Percentiles rank a stretch among this genome's conserved stretches.
Evolutionary conservation across 2,329 filamentous ascomycete species (phyloP).

Genomic region (Sphaceloma murrayae): DNA sequence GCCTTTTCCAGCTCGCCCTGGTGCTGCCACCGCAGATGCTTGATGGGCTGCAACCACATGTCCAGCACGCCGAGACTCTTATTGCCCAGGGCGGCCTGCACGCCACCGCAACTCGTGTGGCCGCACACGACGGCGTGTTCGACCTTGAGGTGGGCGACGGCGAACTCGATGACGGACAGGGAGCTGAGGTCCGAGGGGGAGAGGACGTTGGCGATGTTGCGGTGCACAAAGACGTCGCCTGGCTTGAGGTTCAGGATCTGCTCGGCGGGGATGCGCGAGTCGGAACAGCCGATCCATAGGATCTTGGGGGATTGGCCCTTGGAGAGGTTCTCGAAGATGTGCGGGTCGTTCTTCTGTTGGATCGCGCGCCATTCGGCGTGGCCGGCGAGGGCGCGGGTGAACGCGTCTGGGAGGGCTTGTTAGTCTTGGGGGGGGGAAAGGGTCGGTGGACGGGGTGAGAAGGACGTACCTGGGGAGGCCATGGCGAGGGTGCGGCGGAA

Average conservation of each 20-base stretch:
- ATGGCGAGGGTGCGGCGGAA: neutral
- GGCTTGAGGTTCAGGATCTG: slow-evolving; percentile 68
- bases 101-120: slow-evolving; percentile 52
- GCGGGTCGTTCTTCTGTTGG: slow-evolving; percentile 55
- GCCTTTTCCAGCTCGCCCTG: slow-evolving; percentile 41
- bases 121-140: slow-evolving; percentile 54
- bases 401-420: slow-evolving; percentile 38
- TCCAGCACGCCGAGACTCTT: slow-evolving; percentile 50
- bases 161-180: slow-evolving; percentile 67
- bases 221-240: slow-evolving; percentile 80
- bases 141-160: slow-evolving; percentile 61
- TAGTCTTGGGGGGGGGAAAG: neutral
- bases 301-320: slow-evolving; percentile 57
- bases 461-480: neutral
- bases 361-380: slow-evolving; percentile 63
- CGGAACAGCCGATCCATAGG: slow-evolving; percentile 80
- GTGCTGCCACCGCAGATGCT: slow-evolving; percentile 46
- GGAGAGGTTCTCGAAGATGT: slow-evolving; percentile 60
- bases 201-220: slow-evolving; percentile 82
- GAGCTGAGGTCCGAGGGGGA: slow-evolving; percentile 66
- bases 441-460: neutral
- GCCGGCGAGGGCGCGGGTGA: slow-evolving; percentile 53
- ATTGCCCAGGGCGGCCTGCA: slow-evolving; percentile 46
- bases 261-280: slow-evolving; percentile 76
- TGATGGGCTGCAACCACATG: slow-evolving; percentile 51